Base-by-base conservation (phyloP, 768 basidiomycete species). In the Boletus sensibilis region DNA sequence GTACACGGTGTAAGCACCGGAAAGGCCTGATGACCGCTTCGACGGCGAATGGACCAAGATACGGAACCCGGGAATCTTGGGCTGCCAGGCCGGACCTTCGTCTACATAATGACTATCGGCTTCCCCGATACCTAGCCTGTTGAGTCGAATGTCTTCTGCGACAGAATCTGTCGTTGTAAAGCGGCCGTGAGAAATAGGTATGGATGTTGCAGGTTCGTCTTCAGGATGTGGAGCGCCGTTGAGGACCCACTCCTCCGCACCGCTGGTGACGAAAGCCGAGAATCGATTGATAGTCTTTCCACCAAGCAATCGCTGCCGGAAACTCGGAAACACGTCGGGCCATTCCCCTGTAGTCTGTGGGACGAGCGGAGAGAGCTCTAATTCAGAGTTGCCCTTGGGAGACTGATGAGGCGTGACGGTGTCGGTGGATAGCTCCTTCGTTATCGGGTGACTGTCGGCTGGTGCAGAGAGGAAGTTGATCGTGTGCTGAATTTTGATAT, bases 231-330 rank as follows among this genome's bases (percentile, higher is more conserved):
- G 69, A 27, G 73, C 76, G 5, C 91, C 91, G 48, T 86, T 82
- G n/a, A 92, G 79, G 9, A 92, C 80, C 75, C 85, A 93, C 50
- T 86, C 86, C 68, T 93, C 91, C 11, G 91, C 91, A 35, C 91
- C 91, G 55, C 87, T 90, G 8, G 88, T 90, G 14, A 93, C 90
- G 68, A 92, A 93, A 53, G 80, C 86, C 1, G 90, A 91, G 72
- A 93, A 93, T n/a, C 90, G 80, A 68, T 92, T 92, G 52, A 92
- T 71, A 43, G 83, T 84, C 71, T 86, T 91, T 11, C 90, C 89
- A 31, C 88, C 85, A 1, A 93, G 80, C 0, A 92, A 76, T 60
- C 83, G 86, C 52, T 82, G 82, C 10, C 85, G 76, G 63, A 90
- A 87, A 68, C 82, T 88, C 2, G 88, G 87, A 59, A 87, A 82